Evolutionary conservation across 2,329 filamentous ascomycete genomes (phyloP).

Genomic region (Penicillium sp.): DNA sequence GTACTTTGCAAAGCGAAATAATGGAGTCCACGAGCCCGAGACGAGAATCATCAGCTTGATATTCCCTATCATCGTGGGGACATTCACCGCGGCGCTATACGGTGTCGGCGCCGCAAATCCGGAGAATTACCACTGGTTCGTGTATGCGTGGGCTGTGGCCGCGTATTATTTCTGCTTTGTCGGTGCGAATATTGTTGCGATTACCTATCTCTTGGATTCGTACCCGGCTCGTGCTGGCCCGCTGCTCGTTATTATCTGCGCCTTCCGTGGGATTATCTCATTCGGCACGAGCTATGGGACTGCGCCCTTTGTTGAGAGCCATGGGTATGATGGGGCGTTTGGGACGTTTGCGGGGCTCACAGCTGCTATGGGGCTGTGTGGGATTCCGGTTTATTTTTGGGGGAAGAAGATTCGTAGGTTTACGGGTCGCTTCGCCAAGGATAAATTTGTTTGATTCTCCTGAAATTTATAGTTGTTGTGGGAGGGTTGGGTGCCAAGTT

Average conservation of each 20-base stretch:
- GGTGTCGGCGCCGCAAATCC: slow-evolving; percentile 44
- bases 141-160: slow-evolving; percentile 28
- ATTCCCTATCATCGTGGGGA: slow-evolving; percentile 45
- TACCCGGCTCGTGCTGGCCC: slow-evolving; percentile 51
- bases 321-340: slow-evolving; percentile 42
- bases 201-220: slow-evolving; percentile 52
- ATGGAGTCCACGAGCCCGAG: slow-evolving; percentile 50
- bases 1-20: slow-evolving; percentile 39
- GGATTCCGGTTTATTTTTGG: slow-evolving; percentile 37
- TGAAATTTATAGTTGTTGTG: no score
- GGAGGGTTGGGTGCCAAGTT: no score
- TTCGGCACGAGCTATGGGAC: slow-evolving; percentile 51
- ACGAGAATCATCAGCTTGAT: slow-evolving; percentile 41
- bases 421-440: slow-evolving; percentile 28
- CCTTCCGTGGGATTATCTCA: slow-evolving; percentile 52
- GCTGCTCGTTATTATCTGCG: slow-evolving; percentile 52
- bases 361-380: slow-evolving; percentile 33
- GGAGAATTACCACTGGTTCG: slow-evolving; percentile 32
- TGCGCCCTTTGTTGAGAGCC: slow-evolving; percentile 27
- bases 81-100: slow-evolving; percentile 46
- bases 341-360: slow-evolving; percentile 39
- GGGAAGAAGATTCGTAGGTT: slow-evolving; percentile 37
- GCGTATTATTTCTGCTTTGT: slow-evolving; percentile 36
- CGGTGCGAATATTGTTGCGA: slow-evolving; percentile 50
- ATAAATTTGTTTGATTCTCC: not conserved